Evolutionary conservation across 2,329 filamentous ascomycete species (phyloP).

Genomic region (Chrysosphaeria jannelii): DNA sequence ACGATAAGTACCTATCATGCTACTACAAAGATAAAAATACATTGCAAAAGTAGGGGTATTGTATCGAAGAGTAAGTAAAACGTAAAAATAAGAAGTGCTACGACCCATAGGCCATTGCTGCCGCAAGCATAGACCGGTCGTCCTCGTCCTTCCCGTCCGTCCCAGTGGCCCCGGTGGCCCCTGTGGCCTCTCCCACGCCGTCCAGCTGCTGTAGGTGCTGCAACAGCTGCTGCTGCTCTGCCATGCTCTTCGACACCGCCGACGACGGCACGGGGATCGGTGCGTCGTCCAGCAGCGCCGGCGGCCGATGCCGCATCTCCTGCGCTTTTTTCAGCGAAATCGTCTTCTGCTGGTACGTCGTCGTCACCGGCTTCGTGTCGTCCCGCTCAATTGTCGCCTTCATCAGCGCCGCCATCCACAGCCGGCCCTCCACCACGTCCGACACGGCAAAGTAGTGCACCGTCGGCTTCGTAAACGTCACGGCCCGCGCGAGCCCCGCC

Average conservation of each 20-base stretch:
- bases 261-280: slow-evolving; percentile 5
- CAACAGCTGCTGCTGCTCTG: no score
- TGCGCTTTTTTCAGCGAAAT: slow-evolving; percentile 75
- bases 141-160: slow-evolving; percentile 4
- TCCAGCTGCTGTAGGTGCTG: no score
- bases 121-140: slow-evolving; percentile 5
- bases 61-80: no score
- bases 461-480: slow-evolving; percentile 91
- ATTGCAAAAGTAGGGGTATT: no score
- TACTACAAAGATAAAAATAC: no score
- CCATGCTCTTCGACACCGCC: neutral
- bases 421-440: slow-evolving; percentile 55
- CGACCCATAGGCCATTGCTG: slow-evolving; percentile 4
- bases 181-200: no score
- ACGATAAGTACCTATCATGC: no score
- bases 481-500: slow-evolving; percentile 57
- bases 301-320: slow-evolving; percentile 65
- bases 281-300: slow-evolving; percentile 34
- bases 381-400: slow-evolving; percentile 96
- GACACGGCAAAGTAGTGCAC: slow-evolving; percentile 96
- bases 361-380: slow-evolving; percentile 46
- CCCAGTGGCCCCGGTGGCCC: no score
- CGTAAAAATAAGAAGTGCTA: no score
- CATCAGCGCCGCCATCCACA: slow-evolving; percentile 98
- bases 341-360: slow-evolving; percentile 89